Conservation (phyloP, 2,329 filamentous ascomycete species). For the Microcera coccophila region DNA sequence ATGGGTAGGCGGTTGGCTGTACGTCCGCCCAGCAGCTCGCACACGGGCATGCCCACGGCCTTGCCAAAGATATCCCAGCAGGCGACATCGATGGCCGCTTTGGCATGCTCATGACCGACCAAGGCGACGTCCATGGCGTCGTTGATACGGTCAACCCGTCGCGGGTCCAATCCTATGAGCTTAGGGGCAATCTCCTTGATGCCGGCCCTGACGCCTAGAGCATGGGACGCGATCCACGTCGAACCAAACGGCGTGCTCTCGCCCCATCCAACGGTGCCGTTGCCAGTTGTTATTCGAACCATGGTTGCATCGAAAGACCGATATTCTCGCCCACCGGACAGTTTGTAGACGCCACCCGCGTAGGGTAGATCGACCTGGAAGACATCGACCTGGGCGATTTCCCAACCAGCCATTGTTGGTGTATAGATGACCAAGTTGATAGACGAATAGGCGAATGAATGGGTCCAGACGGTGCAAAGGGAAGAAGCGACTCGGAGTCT, state of each 20-base stretch:
- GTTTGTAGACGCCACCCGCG: constrained; percentile 13
- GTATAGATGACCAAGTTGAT: no score
- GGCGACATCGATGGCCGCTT: constrained; percentile 16
- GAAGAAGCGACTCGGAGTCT: no score
- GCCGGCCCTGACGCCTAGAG: constrained; percentile 15
- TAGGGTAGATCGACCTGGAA: constrained; percentile 15
- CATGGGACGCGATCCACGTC: constrained; percentile 16
- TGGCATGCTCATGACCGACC: constrained; percentile 14
- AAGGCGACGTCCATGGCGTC: constrained; percentile 16
- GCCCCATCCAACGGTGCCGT: constrained; percentile 18
- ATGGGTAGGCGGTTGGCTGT: constrained; percentile 12
- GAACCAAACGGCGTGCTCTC: constrained; percentile 20
- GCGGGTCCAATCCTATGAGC: constrained; percentile 13
- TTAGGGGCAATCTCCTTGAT: constrained; percentile 14
- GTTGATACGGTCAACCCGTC: constrained; percentile 18
- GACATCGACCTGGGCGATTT: constrained; percentile 19
- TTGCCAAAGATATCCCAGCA: constrained; percentile 21
- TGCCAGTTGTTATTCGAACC: constrained; percentile 18
- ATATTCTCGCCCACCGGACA: constrained; percentile 15
- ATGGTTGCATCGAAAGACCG: constrained; percentile 16
- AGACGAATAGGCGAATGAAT: no score
- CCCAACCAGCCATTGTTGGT: no score
- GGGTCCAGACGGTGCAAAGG: no score
- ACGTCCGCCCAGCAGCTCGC: constrained; percentile 17
- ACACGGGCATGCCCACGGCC: constrained; percentile 16